Base-by-base conservation (phyloP, 805 yeast genomes). In the Metschnikowia lachancei region DNA sequence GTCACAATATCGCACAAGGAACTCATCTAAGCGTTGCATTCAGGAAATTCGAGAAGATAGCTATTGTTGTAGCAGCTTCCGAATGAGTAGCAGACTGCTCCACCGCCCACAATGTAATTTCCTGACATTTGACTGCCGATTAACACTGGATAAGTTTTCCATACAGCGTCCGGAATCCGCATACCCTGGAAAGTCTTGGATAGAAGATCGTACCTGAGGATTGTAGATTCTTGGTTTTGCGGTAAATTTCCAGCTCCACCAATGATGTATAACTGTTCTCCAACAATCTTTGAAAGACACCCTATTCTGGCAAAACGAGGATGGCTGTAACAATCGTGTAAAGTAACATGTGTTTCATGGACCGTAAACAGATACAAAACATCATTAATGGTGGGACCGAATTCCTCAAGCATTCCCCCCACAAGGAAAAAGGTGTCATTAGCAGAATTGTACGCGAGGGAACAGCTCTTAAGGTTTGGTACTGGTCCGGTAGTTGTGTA, bases 51-150 rank as follows among this genome's bases (percentile, higher is more conserved):
- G 28, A 35, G 19, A 3, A 24, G 12, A 28, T 60, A 66, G 2
- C 53, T 57, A 2, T 51, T 45, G 50, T 61, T 70, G 53, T 67
- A 70, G 39, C 56, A 61, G 49, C 71, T 69, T 0, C 95, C 95
- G 65, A 86, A 87, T 0, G 91, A 85, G 53, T 83, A 87, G 59
- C 95, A 87, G 1, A 86, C 88, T 0, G 86, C 91, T 3, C 95
- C 95, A 3, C 95, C 92, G 8, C 83, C 85, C 36, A 79, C 52
- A 3, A 66, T 45, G 11, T 33, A 63, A 37, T 61, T 31, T 3
- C 61, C 58, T 11, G 66, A 60, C 19, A 76, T 44, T 30, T 74
- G 77, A 51, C 76, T 76, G 1, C 90, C 90, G 9, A 80, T 73
- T 9, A 83, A 63, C 45, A 83, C 66, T 2, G 74, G 73, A 3